These are phyloP conservation scores for Gossypium bickii DNA, from an alignment of 345 rosid genomes.

Conservation along the genomic window DNA sequence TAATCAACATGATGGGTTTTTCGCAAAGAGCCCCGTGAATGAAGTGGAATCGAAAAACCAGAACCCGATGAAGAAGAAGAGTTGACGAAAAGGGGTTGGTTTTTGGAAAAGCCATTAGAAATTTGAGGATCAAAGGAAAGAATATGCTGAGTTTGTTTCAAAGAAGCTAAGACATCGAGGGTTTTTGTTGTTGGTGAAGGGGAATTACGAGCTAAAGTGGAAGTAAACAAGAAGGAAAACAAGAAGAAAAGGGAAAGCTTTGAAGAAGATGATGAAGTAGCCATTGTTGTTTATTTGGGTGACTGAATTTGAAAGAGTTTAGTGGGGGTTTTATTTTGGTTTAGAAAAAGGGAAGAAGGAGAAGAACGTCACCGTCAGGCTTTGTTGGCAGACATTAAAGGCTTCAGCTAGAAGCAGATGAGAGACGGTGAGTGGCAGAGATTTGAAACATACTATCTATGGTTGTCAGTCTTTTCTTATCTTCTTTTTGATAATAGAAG, in stretches of 20 bases:
- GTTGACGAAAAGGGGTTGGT: constrained; percentile 1
- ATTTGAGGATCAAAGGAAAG: constrained; percentile 38
- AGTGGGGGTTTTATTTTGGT: background rate
- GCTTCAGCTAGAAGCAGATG: background rate
- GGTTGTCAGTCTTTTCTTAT: background rate
- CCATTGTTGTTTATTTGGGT: background rate
- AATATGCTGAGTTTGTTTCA: constrained; percentile 41
- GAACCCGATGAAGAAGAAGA: constrained; percentile 27
- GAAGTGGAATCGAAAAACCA: constrained; percentile 44
- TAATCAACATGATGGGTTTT: constrained; percentile 51
- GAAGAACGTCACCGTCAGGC: background rate
- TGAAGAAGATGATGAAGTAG: background rate
- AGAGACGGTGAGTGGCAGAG: background rate
- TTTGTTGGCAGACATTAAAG: background rate
- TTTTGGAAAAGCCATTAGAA: background rate
- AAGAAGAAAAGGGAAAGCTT: constrained; percentile 17
- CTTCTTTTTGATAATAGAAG: background rate
- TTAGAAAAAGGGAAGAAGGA: background rate
- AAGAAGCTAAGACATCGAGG: constrained; percentile 51
- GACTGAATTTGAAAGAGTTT: background rate
- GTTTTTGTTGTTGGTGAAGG: constrained; percentile 22
- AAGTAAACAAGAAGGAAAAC: constrained; percentile 13
- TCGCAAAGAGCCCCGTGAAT: constrained; percentile 49
- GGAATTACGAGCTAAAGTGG: constrained; percentile 32
- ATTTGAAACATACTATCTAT: background rate